A percentile compares a stretch with the other conserved stretches of the same genome.
Conservation (phyloP, 768 basidiomycete species). For the Termitomyces sp. region DNA sequence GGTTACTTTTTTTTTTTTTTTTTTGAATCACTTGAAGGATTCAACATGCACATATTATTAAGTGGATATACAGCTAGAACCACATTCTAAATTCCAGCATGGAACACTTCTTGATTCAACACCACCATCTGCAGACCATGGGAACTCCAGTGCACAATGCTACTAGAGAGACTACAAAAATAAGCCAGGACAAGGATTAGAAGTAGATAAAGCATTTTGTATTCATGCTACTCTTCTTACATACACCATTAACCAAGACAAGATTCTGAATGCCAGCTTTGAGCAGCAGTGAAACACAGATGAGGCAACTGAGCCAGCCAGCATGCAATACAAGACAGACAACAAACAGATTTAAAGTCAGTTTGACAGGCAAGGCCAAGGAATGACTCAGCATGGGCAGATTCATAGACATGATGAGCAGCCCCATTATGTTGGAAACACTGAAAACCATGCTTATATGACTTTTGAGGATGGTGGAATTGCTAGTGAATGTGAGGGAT, state of each 20-base stretch:
- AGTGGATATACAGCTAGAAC: no score
- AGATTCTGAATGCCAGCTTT: background rate
- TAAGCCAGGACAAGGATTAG: background rate
- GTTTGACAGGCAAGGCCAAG: background rate
- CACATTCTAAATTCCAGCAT: no score
- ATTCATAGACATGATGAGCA: background rate
- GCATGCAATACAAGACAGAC: background rate
- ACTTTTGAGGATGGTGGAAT: no score
- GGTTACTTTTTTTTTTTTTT: no score
- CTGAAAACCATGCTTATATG: no score
- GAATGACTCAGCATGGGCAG: background rate
- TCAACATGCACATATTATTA: no score
- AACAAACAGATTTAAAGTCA: background rate
- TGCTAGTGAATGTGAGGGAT: background rate
- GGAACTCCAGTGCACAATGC: background rate
- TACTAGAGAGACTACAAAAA: background rate
- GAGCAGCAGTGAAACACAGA: background rate
- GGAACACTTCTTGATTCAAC: background rate
- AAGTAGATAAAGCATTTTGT: background rate
- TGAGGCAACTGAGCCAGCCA: no score
- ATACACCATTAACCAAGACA: background rate
- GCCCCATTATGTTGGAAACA: background rate
- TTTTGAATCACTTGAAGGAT: no score
- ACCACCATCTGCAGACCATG: background rate
- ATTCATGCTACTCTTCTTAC: background rate